A percentile compares a stretch with the other conserved stretches of the same genome.
These are phyloP conservation scores for Solanum hybrid DNA, from an alignment of 305 asterid species.

Conservation along the genomic window DNA sequence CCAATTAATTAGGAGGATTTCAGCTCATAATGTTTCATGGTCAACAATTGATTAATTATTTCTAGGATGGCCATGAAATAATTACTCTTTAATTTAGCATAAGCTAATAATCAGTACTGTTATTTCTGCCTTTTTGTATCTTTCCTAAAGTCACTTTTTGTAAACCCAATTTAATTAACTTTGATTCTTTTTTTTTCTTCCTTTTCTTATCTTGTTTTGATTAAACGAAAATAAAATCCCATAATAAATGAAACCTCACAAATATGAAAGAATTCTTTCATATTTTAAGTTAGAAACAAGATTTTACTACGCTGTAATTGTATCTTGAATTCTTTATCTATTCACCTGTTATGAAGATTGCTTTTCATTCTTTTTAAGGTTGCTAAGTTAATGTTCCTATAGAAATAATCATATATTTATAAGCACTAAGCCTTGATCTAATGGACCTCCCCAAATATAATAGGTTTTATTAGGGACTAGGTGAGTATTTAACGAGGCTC, in stretches of 20 bases:
- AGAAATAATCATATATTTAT: background rate
- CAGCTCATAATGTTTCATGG: background rate
- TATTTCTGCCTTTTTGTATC: background rate
- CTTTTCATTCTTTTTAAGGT: background rate
- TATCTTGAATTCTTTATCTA: background rate
- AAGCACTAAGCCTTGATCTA: background rate
- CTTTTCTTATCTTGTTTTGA: background rate
- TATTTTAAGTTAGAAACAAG: background rate
- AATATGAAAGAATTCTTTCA: too few relatives aligned
- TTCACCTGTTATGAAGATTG: background rate
- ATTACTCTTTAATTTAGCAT: background rate
- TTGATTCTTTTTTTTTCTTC: background rate
- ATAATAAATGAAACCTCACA: too few relatives aligned
- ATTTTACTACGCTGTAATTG: background rate
- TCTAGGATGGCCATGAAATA: background rate
- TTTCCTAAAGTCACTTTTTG: background rate
- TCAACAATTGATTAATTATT: background rate
- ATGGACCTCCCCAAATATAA: background rate
- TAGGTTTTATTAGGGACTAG: background rate
- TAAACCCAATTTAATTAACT: background rate
- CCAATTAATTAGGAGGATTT: background rate
- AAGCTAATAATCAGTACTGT: background rate
- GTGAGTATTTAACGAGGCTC: background rate
- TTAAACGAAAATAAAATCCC: background rate
- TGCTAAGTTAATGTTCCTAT: background rate